Evolutionary conservation across 805 yeast species (phyloP).

Genomic region (Monosporozyma siamensis): DNA sequence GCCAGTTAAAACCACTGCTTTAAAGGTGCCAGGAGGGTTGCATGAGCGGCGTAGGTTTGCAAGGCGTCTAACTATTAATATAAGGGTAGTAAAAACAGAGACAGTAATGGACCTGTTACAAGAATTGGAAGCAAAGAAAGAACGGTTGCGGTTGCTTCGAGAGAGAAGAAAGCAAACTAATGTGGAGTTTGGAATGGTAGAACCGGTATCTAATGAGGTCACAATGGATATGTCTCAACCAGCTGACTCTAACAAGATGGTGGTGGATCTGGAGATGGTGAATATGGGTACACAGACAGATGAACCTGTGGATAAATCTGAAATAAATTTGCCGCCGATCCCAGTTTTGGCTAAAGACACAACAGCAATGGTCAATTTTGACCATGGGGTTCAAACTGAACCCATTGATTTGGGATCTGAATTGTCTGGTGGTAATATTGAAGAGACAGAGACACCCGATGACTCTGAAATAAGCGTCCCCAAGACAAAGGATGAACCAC

Average conservation of each 20-base stretch:
- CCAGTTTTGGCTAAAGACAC: too few species aligned
- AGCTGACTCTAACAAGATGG: too few species aligned
- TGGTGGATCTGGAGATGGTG: slow-evolving; percentile 9
- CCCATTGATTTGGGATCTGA: background rate
- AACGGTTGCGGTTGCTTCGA: slow-evolving; percentile 43
- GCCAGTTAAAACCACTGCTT: too few species aligned
- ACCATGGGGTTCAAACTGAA: slow-evolving; percentile 21
- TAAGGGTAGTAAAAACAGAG: too few species aligned
- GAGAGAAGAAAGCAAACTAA: slow-evolving; percentile 32
- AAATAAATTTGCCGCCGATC: background rate
- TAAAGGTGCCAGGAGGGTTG: too few species aligned
- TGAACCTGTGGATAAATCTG: background rate
- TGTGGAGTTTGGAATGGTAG: background rate
- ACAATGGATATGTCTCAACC: too few species aligned
- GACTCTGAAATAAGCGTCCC: background rate
- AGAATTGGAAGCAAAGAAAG: slow-evolving; percentile 45
- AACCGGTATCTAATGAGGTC: background rate
- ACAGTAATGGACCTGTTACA: slow-evolving; percentile 31
- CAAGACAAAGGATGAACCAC: too few species aligned
- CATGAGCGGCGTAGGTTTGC: too few species aligned
- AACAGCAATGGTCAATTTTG: too few species aligned
- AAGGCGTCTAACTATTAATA: too few species aligned
- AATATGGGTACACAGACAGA: slow-evolving; percentile 20
- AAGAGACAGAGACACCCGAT: background rate
- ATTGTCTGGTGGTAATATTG: too few species aligned